Evolutionary conservation across 2,329 filamentous ascomycete species (phyloP).

Genomic region (Sphaerulina vaccinii): DNA sequence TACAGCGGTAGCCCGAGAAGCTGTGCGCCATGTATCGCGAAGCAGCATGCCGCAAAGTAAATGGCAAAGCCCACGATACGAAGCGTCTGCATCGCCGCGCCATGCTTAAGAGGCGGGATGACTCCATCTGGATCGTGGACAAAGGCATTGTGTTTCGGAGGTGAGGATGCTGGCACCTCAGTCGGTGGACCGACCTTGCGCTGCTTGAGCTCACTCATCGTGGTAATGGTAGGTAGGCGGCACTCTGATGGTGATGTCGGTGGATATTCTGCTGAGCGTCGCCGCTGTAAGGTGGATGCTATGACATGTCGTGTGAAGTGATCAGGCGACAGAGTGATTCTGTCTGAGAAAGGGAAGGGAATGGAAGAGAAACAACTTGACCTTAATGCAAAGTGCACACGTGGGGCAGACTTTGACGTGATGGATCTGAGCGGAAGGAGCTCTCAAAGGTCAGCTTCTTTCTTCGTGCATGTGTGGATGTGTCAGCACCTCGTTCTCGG

Average conservation of each 20-base stretch:
- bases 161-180: neutral
- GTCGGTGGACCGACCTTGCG: constrained; percentile 23
- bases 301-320: constrained; percentile 6
- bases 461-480: neutral
- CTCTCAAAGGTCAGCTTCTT: neutral
- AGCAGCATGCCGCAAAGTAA: constrained; percentile 47
- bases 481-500: constrained; percentile 8
- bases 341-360: neutral
- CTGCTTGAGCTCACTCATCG: constrained; percentile 28
- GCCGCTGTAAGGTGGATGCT: constrained; percentile 8
- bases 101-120: constrained; percentile 40
- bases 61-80: constrained; percentile 46
- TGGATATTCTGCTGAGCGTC: constrained; percentile 10
- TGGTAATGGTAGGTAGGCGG: neutral
- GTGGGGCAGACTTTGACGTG: too few species aligned
- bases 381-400: too few species aligned
- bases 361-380: too few species aligned
- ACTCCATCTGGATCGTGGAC: neutral
- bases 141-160: neutral
- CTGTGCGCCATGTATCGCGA: constrained; percentile 62
- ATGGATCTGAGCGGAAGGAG: too few species aligned
- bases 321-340: constrained; percentile 12
- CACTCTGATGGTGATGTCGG: neutral
- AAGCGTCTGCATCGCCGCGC: constrained; percentile 42
- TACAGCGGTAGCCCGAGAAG: constrained; percentile 72